These are phyloP conservation scores for Pestalotiopsis sp. DNA, from an alignment of 2,329 filamentous ascomycete genomes.

Conservation along the genomic window DNA sequence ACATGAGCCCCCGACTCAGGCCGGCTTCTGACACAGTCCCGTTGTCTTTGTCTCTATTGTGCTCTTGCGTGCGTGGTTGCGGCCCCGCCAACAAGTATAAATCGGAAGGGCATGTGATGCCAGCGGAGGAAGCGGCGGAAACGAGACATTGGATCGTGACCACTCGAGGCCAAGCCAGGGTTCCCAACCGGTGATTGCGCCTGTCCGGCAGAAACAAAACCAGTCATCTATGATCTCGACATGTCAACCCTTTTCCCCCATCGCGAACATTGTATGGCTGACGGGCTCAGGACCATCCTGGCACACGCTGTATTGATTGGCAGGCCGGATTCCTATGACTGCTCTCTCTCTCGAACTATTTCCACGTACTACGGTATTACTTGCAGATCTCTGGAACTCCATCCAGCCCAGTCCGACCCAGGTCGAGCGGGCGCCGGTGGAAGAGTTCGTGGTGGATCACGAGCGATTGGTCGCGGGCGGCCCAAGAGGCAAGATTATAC, in stretches of 20 bases:
- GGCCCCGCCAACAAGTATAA: constrained; percentile 1
- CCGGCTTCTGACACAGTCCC: background rate
- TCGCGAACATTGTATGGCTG: background rate
- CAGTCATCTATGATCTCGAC: background rate
- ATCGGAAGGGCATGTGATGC: constrained; percentile 7
- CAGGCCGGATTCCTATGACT: background rate
- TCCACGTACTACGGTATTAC: background rate
- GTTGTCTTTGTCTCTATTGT: background rate
- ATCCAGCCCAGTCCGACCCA: background rate
- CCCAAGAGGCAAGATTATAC: background rate
- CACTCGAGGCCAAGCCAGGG: background rate
- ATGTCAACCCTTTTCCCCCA: background rate
- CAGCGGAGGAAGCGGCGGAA: constrained; percentile 6
- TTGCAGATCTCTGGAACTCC: background rate
- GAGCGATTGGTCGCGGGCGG: background rate
- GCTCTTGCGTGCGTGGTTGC: background rate
- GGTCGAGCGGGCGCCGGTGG: background rate
- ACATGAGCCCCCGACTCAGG: background rate
- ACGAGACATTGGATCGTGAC: background rate
- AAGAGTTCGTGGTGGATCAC: background rate
- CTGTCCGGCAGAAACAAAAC: background rate
- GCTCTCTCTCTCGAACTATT: background rate
- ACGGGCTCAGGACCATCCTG: background rate
- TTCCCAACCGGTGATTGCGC: background rate
- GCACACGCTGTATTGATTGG: background rate